Evolutionary conservation across 441 rosid genomes (phyloP).

Genomic region (Gossypium aridum): DNA sequence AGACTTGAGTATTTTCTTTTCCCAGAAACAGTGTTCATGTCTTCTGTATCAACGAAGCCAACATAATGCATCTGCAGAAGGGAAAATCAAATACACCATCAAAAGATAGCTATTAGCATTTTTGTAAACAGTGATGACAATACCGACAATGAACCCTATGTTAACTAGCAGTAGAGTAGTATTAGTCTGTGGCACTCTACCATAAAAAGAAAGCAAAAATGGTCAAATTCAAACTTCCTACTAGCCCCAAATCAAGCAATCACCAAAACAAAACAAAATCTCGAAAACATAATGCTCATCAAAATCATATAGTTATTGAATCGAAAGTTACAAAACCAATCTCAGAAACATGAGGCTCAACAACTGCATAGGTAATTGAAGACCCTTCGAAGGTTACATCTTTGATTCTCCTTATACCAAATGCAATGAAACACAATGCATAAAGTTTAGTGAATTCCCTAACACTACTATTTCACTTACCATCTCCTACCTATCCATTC

Average conservation of each 20-base stretch:
- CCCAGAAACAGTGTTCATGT: constrained; percentile 82
- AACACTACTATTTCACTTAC: background rate
- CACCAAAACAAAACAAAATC: background rate
- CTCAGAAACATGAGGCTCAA: background rate
- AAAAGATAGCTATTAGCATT: background rate
- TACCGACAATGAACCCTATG: background rate
- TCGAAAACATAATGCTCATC: background rate
- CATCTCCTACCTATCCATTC: background rate
- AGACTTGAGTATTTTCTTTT: constrained; percentile 78
- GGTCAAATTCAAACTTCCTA: background rate
- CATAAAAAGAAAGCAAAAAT: background rate
- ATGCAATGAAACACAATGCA: background rate
- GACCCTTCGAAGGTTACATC: background rate
- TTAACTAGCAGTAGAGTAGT: background rate
- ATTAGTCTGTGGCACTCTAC: background rate
- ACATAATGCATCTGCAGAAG: constrained; percentile 52
- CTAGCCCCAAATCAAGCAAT: background rate
- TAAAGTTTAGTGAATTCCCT: background rate
- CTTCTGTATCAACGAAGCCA: constrained; percentile 89
- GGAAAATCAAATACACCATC: background rate
- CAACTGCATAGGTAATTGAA: background rate
- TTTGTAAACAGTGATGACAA: background rate
- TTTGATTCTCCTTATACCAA: background rate
- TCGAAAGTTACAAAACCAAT: background rate
- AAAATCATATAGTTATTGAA: background rate